Evolutionary conservation across 2,329 filamentous ascomycete species (phyloP), one percentile per base, ranked within the genome.

Genomic region (Venturia asperata): DNA sequence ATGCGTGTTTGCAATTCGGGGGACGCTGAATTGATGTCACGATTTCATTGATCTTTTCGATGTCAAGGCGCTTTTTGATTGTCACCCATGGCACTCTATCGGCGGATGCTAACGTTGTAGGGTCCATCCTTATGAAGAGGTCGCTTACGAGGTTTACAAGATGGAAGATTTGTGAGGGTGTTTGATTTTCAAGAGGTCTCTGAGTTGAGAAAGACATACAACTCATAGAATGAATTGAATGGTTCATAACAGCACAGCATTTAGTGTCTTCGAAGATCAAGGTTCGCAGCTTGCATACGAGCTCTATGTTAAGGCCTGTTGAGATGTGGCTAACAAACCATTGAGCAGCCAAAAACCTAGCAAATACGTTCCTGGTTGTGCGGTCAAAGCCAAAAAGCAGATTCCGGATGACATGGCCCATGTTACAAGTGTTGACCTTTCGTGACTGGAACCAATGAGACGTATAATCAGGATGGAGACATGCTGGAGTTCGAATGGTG

Each of bases 61-160:
- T 64, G 17, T 43, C 17, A 7, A 6, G 3, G 6, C 30, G 3
- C 30, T 58, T 64, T 1, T 30, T 41, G 6, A 2, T 27, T 39
- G 39, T 15, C 17, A 34, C 7, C 13, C 30, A n/a, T 5, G 3
- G 24, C 17, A 30, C 19, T 19, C 1, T 4, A 41, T 63, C 69
- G 39, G 69, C 56, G 11, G 21, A 6, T 63, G 45, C 61, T 68
- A 39, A 67, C 42, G 10, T 13, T 62, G 5, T 64, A 80, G 78
- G 55, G 72, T 74, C 27, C 78, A 80, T 72, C 78, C 78, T 17
- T 80, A 80, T 66, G 78, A 80, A 68, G 77, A 78, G 68, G 71
- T 72, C 3, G 77, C 75, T 0, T 80, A 79, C 67, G 78, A 80
- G 68, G 77, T 80, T 1, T 79, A 79, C 68, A 78, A 75, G 71